Conservation (phyloP, 2,329 filamentous ascomycete genomes). For the Sphaceloma murrayae region DNA sequence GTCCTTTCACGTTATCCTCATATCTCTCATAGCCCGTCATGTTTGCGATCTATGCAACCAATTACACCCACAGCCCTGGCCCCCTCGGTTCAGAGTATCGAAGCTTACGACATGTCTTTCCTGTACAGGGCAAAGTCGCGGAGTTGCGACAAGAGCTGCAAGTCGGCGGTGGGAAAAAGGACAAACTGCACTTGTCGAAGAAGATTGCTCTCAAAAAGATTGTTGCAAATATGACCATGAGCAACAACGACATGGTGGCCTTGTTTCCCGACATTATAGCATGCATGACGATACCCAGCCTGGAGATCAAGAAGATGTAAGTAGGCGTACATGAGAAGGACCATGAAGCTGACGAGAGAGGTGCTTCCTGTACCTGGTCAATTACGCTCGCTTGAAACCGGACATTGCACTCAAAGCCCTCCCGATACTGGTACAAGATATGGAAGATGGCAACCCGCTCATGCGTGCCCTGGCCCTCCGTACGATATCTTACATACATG, state of each 20-base stretch:
- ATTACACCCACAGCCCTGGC: slow-evolving; percentile 29
- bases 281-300: slow-evolving; percentile 87
- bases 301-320: slow-evolving; percentile 99
- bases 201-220: slow-evolving; percentile 99
- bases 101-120: slow-evolving; percentile 41
- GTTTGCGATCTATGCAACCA: slow-evolving; percentile 31
- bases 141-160: slow-evolving; percentile 84
- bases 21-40: slow-evolving; percentile 26
- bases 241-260: slow-evolving; percentile 99
- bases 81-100: slow-evolving; percentile 17
- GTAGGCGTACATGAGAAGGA: slow-evolving; percentile 24
- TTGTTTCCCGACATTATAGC: slow-evolving; percentile 90
- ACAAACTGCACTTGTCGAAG: slow-evolving; percentile 90
- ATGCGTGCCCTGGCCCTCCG: slow-evolving; percentile 85
- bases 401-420: slow-evolving; percentile 91
- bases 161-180: slow-evolving; percentile 78
- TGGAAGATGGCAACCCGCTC: slow-evolving; percentile 85
- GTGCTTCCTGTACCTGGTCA: slow-evolving; percentile 96
- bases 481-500: slow-evolving; percentile 96
- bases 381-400: slow-evolving; percentile 89
- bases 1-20: slow-evolving; percentile 30
- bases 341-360: slow-evolving; percentile 41
- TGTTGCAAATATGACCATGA: slow-evolving; percentile 99
- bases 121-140: slow-evolving; percentile 88
- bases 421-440: slow-evolving; percentile 77